Evolutionary conservation across 495 filamentous ascomycete genomes (phyloP).

Genomic region (Aspergillus carlsbadensis): DNA sequence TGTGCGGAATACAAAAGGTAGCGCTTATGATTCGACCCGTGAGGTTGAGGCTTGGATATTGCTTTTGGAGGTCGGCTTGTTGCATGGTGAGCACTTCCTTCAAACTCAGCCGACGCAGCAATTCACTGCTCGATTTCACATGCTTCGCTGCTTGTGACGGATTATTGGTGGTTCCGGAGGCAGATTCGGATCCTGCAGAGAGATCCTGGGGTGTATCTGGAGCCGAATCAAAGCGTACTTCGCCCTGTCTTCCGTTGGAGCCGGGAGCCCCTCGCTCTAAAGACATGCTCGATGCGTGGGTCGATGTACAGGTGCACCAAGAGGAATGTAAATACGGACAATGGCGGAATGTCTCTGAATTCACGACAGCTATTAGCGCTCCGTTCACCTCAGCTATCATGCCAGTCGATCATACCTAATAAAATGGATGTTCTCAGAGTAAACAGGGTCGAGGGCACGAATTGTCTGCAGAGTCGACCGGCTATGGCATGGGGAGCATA

Average conservation of each 20-base stretch:
- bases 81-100: conserved; percentile 44
- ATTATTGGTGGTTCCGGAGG: conserved; percentile 27
- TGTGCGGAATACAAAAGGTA: conserved; percentile 81
- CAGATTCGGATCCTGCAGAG: conserved; percentile 20
- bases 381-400: neutral
- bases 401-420: neutral
- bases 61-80: conserved; percentile 56
- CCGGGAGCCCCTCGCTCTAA: conserved; percentile 29
- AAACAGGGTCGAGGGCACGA: neutral
- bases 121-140: conserved; percentile 56
- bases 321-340: neutral
- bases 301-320: neutral
- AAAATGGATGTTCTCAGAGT: neutral
- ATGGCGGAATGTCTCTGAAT: neutral
- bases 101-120: conserved; percentile 63
- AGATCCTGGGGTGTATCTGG: conserved; percentile 34
- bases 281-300: conserved; percentile 25
- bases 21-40: conserved; percentile 85
- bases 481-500: conserved; percentile 25
- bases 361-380: neutral
- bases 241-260: conserved; percentile 36
- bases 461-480: neutral
- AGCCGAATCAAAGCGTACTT: conserved; percentile 35
- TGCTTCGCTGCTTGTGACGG: conserved; percentile 48
- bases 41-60: conserved; percentile 66